Conservation (phyloP, 208 protist species). For the Leishmania martiniquensis region DNA sequence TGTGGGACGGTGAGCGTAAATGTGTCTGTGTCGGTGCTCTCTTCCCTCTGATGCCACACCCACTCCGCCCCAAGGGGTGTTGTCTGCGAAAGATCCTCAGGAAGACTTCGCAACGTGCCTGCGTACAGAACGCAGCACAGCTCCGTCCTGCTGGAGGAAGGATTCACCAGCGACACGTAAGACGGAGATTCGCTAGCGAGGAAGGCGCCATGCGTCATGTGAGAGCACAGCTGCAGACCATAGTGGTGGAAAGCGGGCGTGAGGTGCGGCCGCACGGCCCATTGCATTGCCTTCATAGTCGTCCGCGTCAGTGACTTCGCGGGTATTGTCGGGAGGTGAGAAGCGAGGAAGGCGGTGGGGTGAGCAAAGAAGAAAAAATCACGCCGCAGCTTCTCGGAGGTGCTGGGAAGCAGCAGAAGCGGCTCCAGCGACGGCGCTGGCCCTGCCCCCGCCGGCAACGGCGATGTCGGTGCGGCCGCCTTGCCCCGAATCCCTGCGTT, state of each 20-base stretch:
- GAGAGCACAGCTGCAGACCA: slow-evolving; percentile 48
- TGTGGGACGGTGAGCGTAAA: slow-evolving; percentile 85
- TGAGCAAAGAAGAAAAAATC: slow-evolving; percentile 83
- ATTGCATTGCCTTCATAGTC: slow-evolving; percentile 42
- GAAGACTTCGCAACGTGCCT: slow-evolving; percentile 58
- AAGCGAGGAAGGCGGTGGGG: slow-evolving; percentile 58
- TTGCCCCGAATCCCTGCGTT: background rate
- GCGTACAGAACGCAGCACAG: slow-evolving; percentile 78
- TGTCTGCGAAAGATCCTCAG: slow-evolving; percentile 35
- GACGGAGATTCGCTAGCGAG: slow-evolving; percentile 60
- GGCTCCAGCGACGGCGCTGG: background rate
- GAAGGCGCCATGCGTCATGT: slow-evolving; percentile 50
- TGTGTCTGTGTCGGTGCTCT: slow-evolving; percentile 56
- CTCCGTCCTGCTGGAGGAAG: slow-evolving; percentile 57
- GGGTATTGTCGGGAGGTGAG: slow-evolving; percentile 55
- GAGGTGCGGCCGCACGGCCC: slow-evolving; percentile 61
- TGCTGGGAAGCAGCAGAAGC: slow-evolving; percentile 10
- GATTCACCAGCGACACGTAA: slow-evolving; percentile 67
- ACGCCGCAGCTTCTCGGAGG: slow-evolving; percentile 28
- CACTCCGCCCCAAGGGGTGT: slow-evolving; percentile 63
- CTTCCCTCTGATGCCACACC: slow-evolving; percentile 85
- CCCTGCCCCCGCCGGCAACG: background rate
- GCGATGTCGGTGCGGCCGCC: background rate
- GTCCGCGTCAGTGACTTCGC: slow-evolving; percentile 45
- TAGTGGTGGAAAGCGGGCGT: slow-evolving; percentile 74